Evolutionary conservation across 345 rosid species (phyloP), one percentile per base, ranked within the genome.

Genomic region (Citrus glauca): DNA sequence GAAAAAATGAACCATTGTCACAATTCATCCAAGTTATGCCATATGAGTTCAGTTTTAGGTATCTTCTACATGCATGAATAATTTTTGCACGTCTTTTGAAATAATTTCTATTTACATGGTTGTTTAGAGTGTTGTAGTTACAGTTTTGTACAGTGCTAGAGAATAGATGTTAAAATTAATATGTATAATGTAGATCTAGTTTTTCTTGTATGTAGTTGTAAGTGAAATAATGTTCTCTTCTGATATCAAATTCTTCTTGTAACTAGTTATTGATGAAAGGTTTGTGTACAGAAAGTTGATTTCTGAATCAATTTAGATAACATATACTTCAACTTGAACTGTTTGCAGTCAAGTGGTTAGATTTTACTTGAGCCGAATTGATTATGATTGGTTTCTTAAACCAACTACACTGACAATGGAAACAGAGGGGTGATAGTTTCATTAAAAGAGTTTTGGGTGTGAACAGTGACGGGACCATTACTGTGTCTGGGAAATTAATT

Each of bases 41-140:
- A 17, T 94, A 91, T 72, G 92, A 91, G 19, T 90, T 92, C 85
- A 83, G 86, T 79, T 94, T 92, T 85, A 89, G 94, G 91, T 91
- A 90, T 76, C 93, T 90, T 82, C 71, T 93, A 67, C 69, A 81
- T 87, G 81, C 82, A 68, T 79, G 81, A 80, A 61, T 73, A 72
- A 64, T 25, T 81, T 75, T 7, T 73, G 16, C n/a, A 73, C 19
- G 7, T 73, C 55, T 70, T 78, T 40, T 4, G 57, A 53, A 17
- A 17, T n/a, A 32, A 50, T 40, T 83, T 62, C 78, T 81, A 61
- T 40, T 60, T 55, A 16, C 20, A 38, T 6, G 71, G 59, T 72
- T 81, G 68, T 72, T 22, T 32, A 67, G 72, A 78, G 73, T 67
- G 70, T 75, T 80, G 72, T 71, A 66, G 65, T 59, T 66, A 63